Evolutionary conservation across 2,329 filamentous ascomycete genomes (phyloP).

Genomic region (Sodiomyces alkalinus): DNA sequence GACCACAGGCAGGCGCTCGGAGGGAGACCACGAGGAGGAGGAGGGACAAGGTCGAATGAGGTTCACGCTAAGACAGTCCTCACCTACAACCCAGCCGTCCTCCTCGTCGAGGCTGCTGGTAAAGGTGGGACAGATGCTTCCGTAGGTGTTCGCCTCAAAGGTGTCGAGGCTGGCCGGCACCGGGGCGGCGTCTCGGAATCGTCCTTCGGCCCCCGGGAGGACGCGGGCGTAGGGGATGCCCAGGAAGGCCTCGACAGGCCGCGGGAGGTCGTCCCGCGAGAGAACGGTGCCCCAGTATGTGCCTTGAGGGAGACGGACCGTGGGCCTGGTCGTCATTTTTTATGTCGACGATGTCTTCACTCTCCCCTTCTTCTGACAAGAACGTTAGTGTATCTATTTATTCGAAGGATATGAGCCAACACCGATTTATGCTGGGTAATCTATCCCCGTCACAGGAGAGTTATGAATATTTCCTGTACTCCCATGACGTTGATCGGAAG

Average conservation of each 20-base stretch:
- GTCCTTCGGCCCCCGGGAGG: slow-evolving; percentile 24
- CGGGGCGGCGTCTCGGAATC: slow-evolving; percentile 26
- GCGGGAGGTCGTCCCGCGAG: slow-evolving; percentile 16
- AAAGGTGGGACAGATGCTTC: slow-evolving; percentile 20
- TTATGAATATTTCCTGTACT: too few relatives aligned
- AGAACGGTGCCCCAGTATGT: slow-evolving; percentile 22
- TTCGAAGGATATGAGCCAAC: too few relatives aligned
- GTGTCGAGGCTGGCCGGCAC: slow-evolving; percentile 11
- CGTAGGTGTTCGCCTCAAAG: slow-evolving; percentile 20
- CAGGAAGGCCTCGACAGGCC: slow-evolving; percentile 29
- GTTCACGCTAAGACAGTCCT: slow-evolving; percentile 39
- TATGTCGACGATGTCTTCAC: too few relatives aligned
- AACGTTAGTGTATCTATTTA: too few relatives aligned
- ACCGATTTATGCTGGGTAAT: too few relatives aligned
- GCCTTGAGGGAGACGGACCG: slow-evolving; percentile 19
- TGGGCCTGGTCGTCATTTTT: too few relatives aligned
- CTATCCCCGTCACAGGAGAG: too few relatives aligned
- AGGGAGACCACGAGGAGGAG: slow-evolving; percentile 8
- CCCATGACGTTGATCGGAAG: too few relatives aligned
- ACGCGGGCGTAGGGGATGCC: slow-evolving; percentile 33
- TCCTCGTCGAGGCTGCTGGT: slow-evolving; percentile 10
- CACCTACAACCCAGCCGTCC: slow-evolving; percentile 18
- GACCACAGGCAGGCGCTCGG: slow-evolving; percentile 25
- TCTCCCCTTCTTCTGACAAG: too few relatives aligned
- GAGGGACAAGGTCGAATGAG: slow-evolving; percentile 32